Evolutionary conservation across 192 early-diverging fungal species (phyloP).

Genomic region (Podila epigama): DNA sequence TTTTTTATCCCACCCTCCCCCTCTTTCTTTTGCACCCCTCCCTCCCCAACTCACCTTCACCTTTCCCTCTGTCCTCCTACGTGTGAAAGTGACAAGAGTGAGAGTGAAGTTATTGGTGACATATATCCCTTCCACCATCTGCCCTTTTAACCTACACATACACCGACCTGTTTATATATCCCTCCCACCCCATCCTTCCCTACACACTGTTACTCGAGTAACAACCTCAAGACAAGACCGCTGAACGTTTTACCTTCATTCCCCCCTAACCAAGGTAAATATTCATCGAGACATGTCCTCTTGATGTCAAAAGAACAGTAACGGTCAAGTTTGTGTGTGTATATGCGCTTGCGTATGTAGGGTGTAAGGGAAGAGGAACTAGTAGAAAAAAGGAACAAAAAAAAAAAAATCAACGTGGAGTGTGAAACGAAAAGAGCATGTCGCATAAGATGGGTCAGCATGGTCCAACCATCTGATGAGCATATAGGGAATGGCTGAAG

Average conservation of each 20-base stretch:
- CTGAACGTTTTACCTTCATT: background rate
- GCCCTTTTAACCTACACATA: no score
- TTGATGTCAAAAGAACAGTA: no score
- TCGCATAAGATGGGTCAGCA: background rate
- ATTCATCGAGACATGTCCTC: background rate
- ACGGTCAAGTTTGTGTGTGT: background rate
- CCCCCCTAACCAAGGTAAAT: constrained; percentile 3
- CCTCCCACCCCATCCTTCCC: background rate
- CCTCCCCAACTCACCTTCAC: background rate
- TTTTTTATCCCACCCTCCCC: background rate
- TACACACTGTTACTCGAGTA: background rate
- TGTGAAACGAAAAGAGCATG: background rate
- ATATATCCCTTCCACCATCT: no score
- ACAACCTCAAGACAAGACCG: background rate
- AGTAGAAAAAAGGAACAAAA: background rate
- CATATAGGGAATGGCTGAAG: background rate
- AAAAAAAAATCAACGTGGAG: background rate
- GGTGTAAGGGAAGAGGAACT: no score
- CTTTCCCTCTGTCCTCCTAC: background rate
- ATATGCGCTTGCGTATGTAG: background rate
- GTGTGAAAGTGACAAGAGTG: background rate
- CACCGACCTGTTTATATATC: background rate
- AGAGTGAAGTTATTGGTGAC: no score
- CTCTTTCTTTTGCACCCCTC: background rate
- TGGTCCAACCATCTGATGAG: constrained; percentile 1